A percentile compares a stretch with the other conserved stretches of the same genome.
phyloP scores from a whole-genome alignment of 148 eudicot genomes.

The Vaccinium corymbosum region DNA sequence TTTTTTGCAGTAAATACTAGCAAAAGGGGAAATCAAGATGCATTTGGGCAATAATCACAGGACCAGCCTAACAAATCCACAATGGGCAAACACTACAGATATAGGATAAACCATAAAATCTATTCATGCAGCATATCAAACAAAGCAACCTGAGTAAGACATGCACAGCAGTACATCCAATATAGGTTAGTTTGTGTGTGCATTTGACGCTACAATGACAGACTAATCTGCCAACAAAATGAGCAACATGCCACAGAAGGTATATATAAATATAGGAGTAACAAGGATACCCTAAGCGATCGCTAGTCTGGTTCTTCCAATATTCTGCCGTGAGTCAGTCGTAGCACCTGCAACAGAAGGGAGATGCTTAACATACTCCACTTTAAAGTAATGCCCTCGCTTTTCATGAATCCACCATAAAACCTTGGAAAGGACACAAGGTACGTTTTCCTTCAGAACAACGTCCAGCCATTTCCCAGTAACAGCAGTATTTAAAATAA shows the following conservation, averaged over 20 bases:
- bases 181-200: not conserved
- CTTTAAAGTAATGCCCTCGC: constrained; percentile 93
- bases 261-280: not conserved
- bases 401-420: constrained; percentile 99
- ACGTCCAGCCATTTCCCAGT: constrained; percentile 96
- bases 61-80: not conserved
- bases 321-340: constrained; percentile 94
- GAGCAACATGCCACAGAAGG: not conserved
- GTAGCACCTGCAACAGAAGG: constrained; percentile 92
- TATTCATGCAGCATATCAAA: not conserved
- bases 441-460: constrained; percentile 73
- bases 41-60: not conserved
- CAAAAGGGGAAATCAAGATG: constrained; percentile 7
- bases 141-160: constrained; percentile 2
- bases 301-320: constrained; percentile 84
- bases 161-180: not conserved
- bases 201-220: not conserved
- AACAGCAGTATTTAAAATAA: constrained; percentile 86
- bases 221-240: not conserved
- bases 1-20: not conserved
- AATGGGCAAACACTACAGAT: not conserved
- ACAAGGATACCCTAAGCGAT: constrained; percentile 66
- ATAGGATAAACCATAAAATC: not conserved
- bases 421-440: constrained; percentile 80
- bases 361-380: constrained; percentile 90